Percentiles rank a stretch among this genome's conserved stretches.
These are phyloP conservation scores for Microdochium trichocladiopsis DNA, from an alignment of 2,329 filamentous ascomycete genomes.

Conservation along the genomic window DNA sequence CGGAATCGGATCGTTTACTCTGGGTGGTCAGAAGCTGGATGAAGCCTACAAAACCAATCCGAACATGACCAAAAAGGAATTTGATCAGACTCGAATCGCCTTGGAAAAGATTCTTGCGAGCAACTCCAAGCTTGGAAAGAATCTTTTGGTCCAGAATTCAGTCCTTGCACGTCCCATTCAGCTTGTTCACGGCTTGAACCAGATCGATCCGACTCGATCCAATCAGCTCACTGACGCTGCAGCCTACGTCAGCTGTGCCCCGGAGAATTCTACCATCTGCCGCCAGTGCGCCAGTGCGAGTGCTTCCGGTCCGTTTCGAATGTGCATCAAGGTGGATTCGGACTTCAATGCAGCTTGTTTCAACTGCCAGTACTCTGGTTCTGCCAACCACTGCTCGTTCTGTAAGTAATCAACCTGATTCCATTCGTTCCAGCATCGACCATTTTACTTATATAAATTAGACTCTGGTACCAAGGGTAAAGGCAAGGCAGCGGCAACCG, in stretches of 20 bases:
- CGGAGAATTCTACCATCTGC: not conserved
- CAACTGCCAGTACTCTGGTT: not conserved
- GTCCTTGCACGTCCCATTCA: not conserved
- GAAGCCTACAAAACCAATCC: not conserved
- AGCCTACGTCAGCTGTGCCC: not conserved
- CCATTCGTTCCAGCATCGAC: not conserved
- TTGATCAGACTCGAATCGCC: not conserved
- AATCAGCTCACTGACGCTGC: not conserved
- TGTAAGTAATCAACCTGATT: not conserved
- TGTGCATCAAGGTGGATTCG: not conserved
- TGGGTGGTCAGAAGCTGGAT: not conserved
- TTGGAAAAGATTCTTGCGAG: not conserved
- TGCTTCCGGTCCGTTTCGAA: not conserved
- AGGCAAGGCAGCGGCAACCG: not conserved
- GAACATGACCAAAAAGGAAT: not conserved
- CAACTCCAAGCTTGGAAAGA: not conserved
- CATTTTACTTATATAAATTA: not conserved
- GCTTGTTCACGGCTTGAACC: not conserved
- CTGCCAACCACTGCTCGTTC: not conserved
- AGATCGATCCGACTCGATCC: not conserved
- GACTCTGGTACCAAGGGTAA: not conserved
- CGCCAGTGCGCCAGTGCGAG: not conserved
- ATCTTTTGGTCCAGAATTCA: not conserved
- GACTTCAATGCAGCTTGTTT: not conserved
- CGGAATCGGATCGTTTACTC: not conserved